Evolutionary conservation across 768 basidiomycete species (phyloP).

Genomic region (Xanthoconium purpureum): DNA sequence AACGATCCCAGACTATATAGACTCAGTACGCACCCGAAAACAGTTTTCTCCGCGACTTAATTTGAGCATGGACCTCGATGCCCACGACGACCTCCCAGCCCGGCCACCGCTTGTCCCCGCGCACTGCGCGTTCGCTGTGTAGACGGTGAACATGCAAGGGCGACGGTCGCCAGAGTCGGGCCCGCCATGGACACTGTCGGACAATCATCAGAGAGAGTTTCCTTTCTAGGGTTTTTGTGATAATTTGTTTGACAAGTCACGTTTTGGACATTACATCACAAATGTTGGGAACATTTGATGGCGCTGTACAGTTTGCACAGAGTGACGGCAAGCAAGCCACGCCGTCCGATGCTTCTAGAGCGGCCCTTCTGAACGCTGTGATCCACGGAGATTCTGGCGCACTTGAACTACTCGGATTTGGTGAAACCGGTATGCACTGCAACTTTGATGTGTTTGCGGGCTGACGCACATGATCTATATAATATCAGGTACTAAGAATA

Average conservation of each 20-base stretch:
- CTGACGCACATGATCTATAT: background rate
- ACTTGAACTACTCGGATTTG: background rate
- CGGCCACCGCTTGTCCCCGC: slow-evolving; percentile 54
- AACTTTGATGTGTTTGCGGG: background rate
- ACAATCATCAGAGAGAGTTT: slow-evolving; percentile 21
- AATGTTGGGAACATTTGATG: no score
- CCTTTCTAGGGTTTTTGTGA: slow-evolving; percentile 7
- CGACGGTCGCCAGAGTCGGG: slow-evolving; percentile 11
- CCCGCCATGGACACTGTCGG: slow-evolving; percentile 13
- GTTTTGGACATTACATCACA: background rate
- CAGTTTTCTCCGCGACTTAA: slow-evolving; percentile 83
- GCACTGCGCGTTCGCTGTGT: slow-evolving; percentile 3
- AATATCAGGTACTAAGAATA: background rate
- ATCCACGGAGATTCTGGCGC: no score
- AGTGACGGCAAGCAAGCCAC: no score
- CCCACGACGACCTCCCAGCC: slow-evolving; percentile 91
- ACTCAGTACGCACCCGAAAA: slow-evolving; percentile 62
- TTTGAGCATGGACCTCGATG: slow-evolving; percentile 93
- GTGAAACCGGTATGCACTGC: background rate
- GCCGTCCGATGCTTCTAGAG: no score
- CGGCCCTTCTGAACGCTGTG: no score
- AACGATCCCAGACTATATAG: background rate
- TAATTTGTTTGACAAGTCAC: background rate
- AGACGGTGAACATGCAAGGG: background rate
- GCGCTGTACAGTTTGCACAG: no score